Conservation (phyloP, 768 basidiomycete species). For the Cystobasidium tubakii region DNA sequence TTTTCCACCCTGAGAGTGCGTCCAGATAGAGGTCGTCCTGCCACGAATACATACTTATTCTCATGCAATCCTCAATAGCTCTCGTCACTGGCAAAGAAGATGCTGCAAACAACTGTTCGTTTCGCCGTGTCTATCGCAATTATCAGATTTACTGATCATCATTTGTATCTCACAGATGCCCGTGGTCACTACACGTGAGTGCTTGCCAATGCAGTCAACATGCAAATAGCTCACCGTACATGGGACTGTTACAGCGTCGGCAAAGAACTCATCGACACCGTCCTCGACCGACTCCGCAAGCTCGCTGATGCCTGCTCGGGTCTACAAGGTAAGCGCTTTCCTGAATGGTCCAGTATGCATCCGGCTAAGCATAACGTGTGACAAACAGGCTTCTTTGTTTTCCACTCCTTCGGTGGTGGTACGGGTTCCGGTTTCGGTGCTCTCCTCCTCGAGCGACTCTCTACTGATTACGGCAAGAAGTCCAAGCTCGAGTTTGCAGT, state of each 20-base stretch:
- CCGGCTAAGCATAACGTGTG: not conserved
- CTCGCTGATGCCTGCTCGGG: conserved; percentile 96
- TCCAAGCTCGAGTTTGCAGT: conserved; percentile 98
- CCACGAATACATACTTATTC: not conserved
- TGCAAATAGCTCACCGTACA: too few relatives aligned
- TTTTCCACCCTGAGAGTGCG: conserved; percentile 93
- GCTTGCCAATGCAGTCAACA: too few relatives aligned
- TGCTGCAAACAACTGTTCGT: conserved; percentile 82
- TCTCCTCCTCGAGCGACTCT: conserved; percentile 90
- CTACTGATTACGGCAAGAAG: conserved; percentile 98
- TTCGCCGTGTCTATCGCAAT: not conserved
- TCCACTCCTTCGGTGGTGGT: conserved; percentile 99
- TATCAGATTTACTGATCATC: not conserved
- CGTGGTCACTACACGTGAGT: conserved; percentile 64
- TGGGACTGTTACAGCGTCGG: conserved; percentile 86
- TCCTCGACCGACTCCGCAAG: conserved; percentile 93
- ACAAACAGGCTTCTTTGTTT: conserved; percentile 82
- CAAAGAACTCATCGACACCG: conserved; percentile 93
- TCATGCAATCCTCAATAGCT: conserved; percentile 48
- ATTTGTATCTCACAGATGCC: conserved; percentile 60
- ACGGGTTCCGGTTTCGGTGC: conserved; percentile 99
- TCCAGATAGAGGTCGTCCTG: not conserved
- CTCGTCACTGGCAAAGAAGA: conserved; percentile 98
- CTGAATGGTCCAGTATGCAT: not conserved
- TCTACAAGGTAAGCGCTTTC: conserved; percentile 57